These are phyloP conservation scores for Cyberlindnera meyerae DNA, from an alignment of 805 yeast genomes.

Conservation along the genomic window DNA sequence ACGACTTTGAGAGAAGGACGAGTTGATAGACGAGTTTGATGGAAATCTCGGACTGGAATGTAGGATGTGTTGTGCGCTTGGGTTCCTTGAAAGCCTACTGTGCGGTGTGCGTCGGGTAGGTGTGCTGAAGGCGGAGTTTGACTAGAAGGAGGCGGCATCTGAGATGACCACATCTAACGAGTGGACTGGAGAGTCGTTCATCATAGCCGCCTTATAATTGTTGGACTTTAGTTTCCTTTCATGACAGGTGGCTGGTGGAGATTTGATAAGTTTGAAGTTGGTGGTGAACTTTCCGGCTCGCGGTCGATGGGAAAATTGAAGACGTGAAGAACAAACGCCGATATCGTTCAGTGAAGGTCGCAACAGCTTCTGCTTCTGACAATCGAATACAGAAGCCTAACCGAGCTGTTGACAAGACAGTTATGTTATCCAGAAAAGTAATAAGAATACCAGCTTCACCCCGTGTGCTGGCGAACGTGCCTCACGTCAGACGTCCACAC, in stretches of 20 bases:
- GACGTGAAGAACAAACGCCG: no score
- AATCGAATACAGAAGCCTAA: no score
- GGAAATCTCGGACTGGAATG: constrained; percentile 13
- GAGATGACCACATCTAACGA: constrained; percentile 7
- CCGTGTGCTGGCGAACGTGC: no score
- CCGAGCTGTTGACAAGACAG: no score
- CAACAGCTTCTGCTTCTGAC: no score
- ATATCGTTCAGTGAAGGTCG: no score
- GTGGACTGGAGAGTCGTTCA: constrained; percentile 4
- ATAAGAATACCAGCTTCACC: no score
- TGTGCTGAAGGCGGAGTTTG: constrained; percentile 10
- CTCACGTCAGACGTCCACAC: neutral
- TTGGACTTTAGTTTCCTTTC: neutral
- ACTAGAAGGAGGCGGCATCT: constrained; percentile 14
- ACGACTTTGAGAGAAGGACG: constrained; percentile 8
- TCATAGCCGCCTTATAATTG: neutral
- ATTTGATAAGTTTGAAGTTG: no score
- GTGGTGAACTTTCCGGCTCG: no score
- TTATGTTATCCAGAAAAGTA: no score
- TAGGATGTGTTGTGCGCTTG: no score
- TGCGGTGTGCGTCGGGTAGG: constrained; percentile 6
- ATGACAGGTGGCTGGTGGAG: neutral
- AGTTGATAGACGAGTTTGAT: constrained; percentile 12
- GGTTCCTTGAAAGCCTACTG: neutral
- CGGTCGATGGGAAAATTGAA: no score